Percentiles rank a stretch among this genome's conserved stretches.
Conservation (phyloP, 1,139 yeast species). For the Hemisphaericaspora lyxosophila region DNA sequence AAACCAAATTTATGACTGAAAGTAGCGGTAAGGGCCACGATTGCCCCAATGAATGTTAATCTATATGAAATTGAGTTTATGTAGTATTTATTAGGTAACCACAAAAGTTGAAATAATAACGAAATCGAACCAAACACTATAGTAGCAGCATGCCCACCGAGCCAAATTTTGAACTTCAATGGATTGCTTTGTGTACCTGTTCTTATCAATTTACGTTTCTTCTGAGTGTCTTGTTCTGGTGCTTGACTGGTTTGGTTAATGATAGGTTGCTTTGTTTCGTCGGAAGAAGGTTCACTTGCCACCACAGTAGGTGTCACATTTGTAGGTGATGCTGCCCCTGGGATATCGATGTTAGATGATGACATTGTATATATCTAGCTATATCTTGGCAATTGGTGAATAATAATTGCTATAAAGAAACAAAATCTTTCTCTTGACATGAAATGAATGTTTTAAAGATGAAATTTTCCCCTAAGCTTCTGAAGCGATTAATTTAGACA, state of each 20-base stretch:
- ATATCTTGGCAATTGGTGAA: conserved; percentile 7
- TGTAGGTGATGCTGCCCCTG: conserved; percentile 7
- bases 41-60: conserved; percentile 55
- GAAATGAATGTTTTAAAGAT: too few relatives aligned
- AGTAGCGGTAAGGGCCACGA: conserved; percentile 54
- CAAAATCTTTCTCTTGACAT: too few relatives aligned
- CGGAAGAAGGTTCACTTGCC: conserved; percentile 4
- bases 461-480: too few relatives aligned
- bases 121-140: conserved; percentile 52
- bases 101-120: conserved; percentile 45
- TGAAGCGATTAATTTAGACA: too few relatives aligned
- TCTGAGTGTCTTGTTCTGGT: conserved; percentile 18
- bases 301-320: background rate
- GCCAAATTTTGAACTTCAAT: conserved; percentile 54
- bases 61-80: conserved; percentile 51
- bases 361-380: background rate
- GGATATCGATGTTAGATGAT: conserved; percentile 6
- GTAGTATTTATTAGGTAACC: conserved; percentile 44
- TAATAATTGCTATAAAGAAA: too few relatives aligned
- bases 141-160: conserved; percentile 56
- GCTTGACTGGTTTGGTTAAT: conserved; percentile 2
- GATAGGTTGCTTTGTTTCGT: background rate
- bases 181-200: conserved; percentile 40
- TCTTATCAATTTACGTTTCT: conserved; percentile 39
- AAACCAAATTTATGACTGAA: conserved; percentile 59